Percentiles rank a stretch among this genome's conserved stretches.
Evolutionary conservation across 495 filamentous ascomycete genomes (phyloP).

Genomic region (Glutinoglossum americanum): DNA sequence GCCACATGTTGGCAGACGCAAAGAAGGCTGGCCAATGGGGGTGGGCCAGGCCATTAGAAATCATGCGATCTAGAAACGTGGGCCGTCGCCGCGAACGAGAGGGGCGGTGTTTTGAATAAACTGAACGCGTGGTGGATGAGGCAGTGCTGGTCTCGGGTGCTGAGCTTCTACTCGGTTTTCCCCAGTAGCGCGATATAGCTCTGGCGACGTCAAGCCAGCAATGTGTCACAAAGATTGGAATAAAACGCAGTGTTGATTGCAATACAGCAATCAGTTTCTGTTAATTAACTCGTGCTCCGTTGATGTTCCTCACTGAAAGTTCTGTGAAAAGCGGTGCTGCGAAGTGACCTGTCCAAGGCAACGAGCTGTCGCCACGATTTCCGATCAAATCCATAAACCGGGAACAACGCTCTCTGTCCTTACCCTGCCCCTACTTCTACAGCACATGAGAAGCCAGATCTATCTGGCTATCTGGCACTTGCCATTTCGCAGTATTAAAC

Average conservation of each 20-base stretch:
- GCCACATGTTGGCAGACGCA: no score
- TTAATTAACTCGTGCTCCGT: background rate
- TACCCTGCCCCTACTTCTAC: background rate
- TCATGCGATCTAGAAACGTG: background rate
- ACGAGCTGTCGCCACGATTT: background rate
- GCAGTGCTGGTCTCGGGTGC: background rate
- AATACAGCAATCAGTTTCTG: background rate
- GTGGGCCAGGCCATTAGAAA: background rate
- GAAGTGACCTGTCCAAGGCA: background rate
- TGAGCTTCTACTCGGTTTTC: no score
- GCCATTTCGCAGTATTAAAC: slow-evolving; percentile 5
- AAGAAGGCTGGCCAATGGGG: no score
- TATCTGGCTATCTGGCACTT: background rate
- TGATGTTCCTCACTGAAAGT: background rate
- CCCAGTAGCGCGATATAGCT: no score
- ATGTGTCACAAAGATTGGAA: background rate
- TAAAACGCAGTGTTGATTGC: background rate
- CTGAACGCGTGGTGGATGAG: background rate
- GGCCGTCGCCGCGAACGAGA: background rate
- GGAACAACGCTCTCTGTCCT: background rate
- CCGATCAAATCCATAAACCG: background rate
- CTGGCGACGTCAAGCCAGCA: no score
- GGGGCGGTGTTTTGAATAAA: background rate
- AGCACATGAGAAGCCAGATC: background rate
- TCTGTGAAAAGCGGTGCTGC: background rate